These are phyloP conservation scores for Gymnopilus dilepis DNA, from an alignment of 768 basidiomycete species.

Conservation along the genomic window DNA sequence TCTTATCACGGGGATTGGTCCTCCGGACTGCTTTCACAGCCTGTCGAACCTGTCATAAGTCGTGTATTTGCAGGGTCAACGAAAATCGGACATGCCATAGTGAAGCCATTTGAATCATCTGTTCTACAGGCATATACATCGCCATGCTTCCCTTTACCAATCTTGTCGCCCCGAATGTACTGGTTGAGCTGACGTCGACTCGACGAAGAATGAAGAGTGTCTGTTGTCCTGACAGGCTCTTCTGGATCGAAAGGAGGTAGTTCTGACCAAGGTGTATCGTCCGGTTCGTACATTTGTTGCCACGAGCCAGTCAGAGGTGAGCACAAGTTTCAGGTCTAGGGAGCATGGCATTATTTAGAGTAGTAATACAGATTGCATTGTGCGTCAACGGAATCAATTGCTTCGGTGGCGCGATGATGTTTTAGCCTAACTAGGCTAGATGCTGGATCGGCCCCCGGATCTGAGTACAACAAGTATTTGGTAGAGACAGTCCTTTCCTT, in stretches of 20 bases:
- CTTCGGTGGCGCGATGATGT: constrained; percentile 11
- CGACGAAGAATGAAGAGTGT: constrained; percentile 35
- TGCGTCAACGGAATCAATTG: constrained; percentile 7
- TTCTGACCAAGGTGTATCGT: constrained; percentile 8
- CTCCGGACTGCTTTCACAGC: constrained; percentile 75
- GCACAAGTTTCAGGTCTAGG: constrained; percentile 12
- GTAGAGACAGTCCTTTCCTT: background rate
- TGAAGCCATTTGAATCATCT: constrained; percentile 45
- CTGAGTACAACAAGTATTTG: background rate
- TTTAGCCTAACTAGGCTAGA: constrained; percentile 16
- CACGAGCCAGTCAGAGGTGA: background rate
- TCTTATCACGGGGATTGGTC: constrained; percentile 67
- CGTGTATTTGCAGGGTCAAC: constrained; percentile 25
- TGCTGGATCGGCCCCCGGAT: background rate
- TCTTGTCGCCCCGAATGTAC: constrained; percentile 54
- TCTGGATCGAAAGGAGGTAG: constrained; percentile 41
- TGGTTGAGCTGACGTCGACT: constrained; percentile 63
- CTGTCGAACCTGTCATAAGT: constrained; percentile 37
- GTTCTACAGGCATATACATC: constrained; percentile 72
- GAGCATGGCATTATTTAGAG: constrained; percentile 5
- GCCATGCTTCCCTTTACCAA: constrained; percentile 55
- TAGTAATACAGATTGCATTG: constrained; percentile 1
- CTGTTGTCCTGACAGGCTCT: constrained; percentile 51
- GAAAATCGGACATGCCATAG: constrained; percentile 22
- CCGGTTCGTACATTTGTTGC: background rate